Percentiles rank a stretch among this genome's conserved stretches.
Evolutionary conservation across 2,329 filamentous ascomycete genomes (phyloP).

Genomic region (Pseudogymnoascus sp.): DNA sequence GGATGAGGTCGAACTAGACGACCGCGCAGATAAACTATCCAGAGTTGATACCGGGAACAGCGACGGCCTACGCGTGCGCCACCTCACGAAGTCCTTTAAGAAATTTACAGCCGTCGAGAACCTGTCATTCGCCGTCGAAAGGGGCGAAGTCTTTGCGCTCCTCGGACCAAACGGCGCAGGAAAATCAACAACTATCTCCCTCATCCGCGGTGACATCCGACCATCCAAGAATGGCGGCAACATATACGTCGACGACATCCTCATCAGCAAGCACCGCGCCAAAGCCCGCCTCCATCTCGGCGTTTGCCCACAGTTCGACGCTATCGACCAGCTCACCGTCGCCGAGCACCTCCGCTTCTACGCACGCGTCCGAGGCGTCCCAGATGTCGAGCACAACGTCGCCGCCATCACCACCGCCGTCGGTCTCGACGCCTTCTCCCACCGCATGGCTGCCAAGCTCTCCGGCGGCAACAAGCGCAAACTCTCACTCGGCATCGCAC

Average conservation of each 20-base stretch:
- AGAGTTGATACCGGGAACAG: conserved; percentile 47
- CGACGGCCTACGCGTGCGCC: conserved; percentile 57
- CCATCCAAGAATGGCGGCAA: conserved; percentile 63
- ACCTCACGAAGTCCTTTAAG: conserved; percentile 73
- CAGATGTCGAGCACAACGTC: conserved; percentile 69
- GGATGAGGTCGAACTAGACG: conserved; percentile 28
- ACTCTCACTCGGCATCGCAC: conserved; percentile 74
- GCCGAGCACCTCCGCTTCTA: conserved; percentile 83
- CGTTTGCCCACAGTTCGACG: conserved; percentile 85
- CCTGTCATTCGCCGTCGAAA: conserved; percentile 71
- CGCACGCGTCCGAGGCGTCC: conserved; percentile 71
- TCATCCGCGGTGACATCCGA: conserved; percentile 81
- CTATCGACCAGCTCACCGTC: conserved; percentile 86
- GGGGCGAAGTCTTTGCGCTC: conserved; percentile 78
- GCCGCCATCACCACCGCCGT: conserved; percentile 70
- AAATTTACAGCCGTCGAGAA: conserved; percentile 77
- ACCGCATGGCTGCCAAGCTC: conserved; percentile 68
- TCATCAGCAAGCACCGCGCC: conserved; percentile 63
- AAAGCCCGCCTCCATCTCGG: conserved; percentile 69
- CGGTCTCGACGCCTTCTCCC: conserved; percentile 60
- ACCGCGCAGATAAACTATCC: conserved; percentile 55
- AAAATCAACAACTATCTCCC: conserved; percentile 80
- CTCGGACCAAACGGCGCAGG: conserved; percentile 87
- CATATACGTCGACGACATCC: conserved; percentile 69
- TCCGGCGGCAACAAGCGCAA: conserved; percentile 95